These are phyloP conservation scores for Hyparrhenia diplandra DNA, from an alignment of 176 grass and related monocot species.

Conservation along the genomic window DNA sequence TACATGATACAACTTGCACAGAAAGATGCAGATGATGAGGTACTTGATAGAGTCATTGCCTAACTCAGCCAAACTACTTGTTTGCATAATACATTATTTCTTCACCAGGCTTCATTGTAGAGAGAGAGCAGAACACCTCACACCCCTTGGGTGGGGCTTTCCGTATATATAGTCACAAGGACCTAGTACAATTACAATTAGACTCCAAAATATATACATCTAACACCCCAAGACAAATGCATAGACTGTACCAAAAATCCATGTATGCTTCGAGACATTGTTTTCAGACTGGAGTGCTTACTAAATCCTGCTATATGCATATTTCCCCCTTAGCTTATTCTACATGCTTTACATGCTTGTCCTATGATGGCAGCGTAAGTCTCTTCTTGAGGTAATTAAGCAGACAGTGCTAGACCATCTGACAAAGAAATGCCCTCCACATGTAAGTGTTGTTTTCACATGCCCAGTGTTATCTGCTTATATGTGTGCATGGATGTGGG, in stretches of 20 bases:
- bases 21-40: slow-evolving; percentile 79
- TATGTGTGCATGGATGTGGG: not conserved
- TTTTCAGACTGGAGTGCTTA: not conserved
- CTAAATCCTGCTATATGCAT: slow-evolving; percentile 11
- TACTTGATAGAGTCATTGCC: slow-evolving; percentile 28
- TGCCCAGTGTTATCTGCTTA: not conserved
- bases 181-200: too few species aligned
- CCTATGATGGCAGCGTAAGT: slow-evolving; percentile 60
- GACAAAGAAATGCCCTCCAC: slow-evolving; percentile 89
- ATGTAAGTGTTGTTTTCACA: slow-evolving; percentile 56
- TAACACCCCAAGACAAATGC: too few species aligned
- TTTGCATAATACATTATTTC: not conserved
- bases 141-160: not conserved
- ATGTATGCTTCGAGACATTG: not conserved
- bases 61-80: not conserved
- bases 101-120: not conserved
- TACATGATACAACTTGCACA: slow-evolving; percentile 88
- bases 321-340: slow-evolving; percentile 7
- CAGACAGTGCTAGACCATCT: slow-evolving; percentile 91
- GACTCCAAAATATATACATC: too few species aligned
- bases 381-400: slow-evolving; percentile 83
- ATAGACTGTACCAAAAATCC: too few species aligned
- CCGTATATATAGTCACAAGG: not conserved
- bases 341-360: slow-evolving; percentile 10
- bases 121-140: not conserved